These are phyloP conservation scores for Coccomyxa subellipsoidea DNA, from an alignment of 163 green algal genomes.

Conservation along the genomic window DNA sequence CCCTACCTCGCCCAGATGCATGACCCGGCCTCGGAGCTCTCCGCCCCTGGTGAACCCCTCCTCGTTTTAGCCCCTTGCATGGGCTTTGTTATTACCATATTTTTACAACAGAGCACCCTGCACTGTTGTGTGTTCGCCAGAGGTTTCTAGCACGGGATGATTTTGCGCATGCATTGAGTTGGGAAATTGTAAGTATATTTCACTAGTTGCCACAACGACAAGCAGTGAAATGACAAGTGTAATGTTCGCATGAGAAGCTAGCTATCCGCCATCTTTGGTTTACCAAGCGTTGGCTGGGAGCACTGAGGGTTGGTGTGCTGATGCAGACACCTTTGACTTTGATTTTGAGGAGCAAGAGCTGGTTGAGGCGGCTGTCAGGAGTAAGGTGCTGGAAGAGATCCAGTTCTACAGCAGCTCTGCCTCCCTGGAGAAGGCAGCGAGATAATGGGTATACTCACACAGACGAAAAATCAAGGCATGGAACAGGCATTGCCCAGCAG, in stretches of 20 bases:
- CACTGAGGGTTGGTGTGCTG: no score
- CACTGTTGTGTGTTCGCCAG: no score
- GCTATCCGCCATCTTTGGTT: no score
- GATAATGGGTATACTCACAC: not conserved
- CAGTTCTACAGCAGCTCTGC: conserved; percentile 38
- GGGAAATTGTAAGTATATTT: no score
- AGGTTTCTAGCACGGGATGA: no score
- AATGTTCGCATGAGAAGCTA: no score
- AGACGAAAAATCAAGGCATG: not conserved
- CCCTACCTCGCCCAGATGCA: conserved; percentile 89
- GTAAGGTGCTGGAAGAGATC: conserved; percentile 83
- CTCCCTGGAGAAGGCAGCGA: not conserved
- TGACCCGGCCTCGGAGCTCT: conserved; percentile 80
- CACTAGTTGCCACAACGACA: no score
- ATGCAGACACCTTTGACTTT: conserved; percentile 67
- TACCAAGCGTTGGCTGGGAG: no score
- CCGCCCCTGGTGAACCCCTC: conserved; percentile 44
- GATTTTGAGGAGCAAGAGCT: conserved; percentile 89
- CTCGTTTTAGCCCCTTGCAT: not conserved
- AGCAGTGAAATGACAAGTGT: no score
- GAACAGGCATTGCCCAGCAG: not conserved
- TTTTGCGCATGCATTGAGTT: no score
- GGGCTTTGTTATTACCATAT: no score
- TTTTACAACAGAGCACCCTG: no score
- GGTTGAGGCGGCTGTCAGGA: conserved; percentile 60